Evolutionary conservation across 169 alveolate species (phyloP).

Genomic region (Cystoisospora suis): DNA sequence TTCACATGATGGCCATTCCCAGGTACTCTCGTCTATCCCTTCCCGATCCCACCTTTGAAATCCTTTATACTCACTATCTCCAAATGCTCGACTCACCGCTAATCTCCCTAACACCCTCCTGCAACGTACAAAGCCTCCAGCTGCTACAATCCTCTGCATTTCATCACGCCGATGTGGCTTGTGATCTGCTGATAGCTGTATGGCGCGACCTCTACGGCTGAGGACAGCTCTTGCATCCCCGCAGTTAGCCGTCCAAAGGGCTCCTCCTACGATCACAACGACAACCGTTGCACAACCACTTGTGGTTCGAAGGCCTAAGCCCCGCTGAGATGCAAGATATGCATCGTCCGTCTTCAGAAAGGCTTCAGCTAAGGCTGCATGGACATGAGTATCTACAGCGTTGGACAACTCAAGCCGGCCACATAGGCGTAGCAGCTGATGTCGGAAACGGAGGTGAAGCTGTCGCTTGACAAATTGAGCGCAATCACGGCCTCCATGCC

Average conservation of each 20-base stretch:
- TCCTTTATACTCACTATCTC: slow-evolving; percentile 94
- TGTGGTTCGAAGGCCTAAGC: neutral
- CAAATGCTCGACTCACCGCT: slow-evolving; percentile 96
- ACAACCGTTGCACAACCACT: slow-evolving; percentile 89
- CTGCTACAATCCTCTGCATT: slow-evolving; percentile 87
- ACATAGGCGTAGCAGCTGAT: slow-evolving; percentile 8
- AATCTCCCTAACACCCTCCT: slow-evolving; percentile 96
- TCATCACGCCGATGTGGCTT: slow-evolving; percentile 91
- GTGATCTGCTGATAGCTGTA: slow-evolving; percentile 95
- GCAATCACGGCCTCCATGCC: slow-evolving; percentile 82
- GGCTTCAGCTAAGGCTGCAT: neutral
- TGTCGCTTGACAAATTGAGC: slow-evolving; percentile 77
- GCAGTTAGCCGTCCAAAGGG: slow-evolving; percentile 91
- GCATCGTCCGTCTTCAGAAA: slow-evolving; percentile 49
- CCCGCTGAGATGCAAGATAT: neutral
- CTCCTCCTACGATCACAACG: slow-evolving; percentile 79
- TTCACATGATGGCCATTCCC: no score
- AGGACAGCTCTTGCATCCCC: slow-evolving; percentile 97
- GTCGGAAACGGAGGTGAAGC: slow-evolving; percentile 66
- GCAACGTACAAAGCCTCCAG: slow-evolving; percentile 96
- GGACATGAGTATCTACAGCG: neutral
- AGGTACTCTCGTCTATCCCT: no score
- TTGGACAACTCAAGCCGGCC: neutral
- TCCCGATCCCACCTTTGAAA: no score
- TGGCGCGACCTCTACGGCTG: slow-evolving; percentile 86